A percentile compares a stretch with the other conserved stretches of the same genome.
These are phyloP conservation scores for Ogataea naganishii DNA, from an alignment of 805 yeast genomes.

Conservation along the genomic window DNA sequence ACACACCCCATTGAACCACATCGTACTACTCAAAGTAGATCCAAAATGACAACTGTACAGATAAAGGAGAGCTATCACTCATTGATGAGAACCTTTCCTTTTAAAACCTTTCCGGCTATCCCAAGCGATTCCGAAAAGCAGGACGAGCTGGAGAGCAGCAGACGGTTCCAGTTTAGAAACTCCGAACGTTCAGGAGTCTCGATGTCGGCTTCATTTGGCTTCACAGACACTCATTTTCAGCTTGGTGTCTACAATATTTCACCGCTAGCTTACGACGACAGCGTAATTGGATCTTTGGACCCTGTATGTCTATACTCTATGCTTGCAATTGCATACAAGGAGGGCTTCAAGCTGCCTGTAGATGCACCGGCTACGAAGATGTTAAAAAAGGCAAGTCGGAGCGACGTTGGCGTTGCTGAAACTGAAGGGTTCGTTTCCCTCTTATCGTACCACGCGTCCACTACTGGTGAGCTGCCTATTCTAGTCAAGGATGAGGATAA, in stretches of 20 bases:
- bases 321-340: conserved; percentile 37
- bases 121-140: conserved; percentile 9
- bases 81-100: too few species aligned
- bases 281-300: conserved; percentile 40
- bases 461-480: conserved; percentile 43
- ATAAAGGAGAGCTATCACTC: too few species aligned
- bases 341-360: conserved; percentile 33
- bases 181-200: conserved; percentile 7
- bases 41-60: too few species aligned
- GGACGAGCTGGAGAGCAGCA: conserved; percentile 7
- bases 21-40: too few species aligned
- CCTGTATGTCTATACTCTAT: conserved; percentile 45
- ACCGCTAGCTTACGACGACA: conserved; percentile 19
- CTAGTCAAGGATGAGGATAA: conserved; percentile 39
- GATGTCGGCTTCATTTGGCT: conserved; percentile 4
- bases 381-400: conserved; percentile 4
- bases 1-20: too few species aligned
- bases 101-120: conserved; percentile 31
- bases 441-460: conserved; percentile 41
- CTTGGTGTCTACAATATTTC: conserved; percentile 45
- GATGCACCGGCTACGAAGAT: neutral
- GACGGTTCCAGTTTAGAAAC: conserved; percentile 13
- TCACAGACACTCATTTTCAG: conserved; percentile 26
- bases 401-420: too few species aligned
- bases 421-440: conserved; percentile 31